Evolutionary conservation across 2,329 filamentous ascomycete species (phyloP), one percentile per base, ranked within the genome.

Genomic region (Neoarthrinium moseri): DNA sequence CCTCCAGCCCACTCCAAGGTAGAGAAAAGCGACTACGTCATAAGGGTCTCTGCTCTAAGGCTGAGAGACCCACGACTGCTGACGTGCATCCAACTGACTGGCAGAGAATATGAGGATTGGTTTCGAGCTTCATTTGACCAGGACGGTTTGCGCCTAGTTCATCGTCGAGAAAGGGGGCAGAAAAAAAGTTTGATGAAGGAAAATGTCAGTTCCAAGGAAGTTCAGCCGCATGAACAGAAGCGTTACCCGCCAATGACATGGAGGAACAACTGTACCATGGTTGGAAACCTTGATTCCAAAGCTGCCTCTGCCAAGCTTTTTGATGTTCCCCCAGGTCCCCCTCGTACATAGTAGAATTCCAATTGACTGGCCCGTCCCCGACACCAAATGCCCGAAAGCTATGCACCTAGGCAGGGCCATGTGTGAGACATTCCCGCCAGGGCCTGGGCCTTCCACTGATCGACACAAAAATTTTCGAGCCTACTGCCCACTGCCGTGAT

Each of bases 81-180:
- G 7, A 6, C n/a, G 32, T 34, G 18, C 10, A 34, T 26, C 45
- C 6, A 20, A 15, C 45, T 36, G 12, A 13, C 38, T 36, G 40
- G 45, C 35, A 52, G n/a, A n/a, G n/a, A 43, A 46, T 10, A 34
- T 34, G n/a, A 6, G 13, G 18, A 34, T 15, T 15, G n/a, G n/a
- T 17, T 34, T 34, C 18, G 32, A 17, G n/a, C n/a, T 34, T 34
- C 18, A 34, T 11, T 21, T 23, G 10, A 12, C 13, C 12, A 20
- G 17, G 12, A 23, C 22, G 23, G 12, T 22, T 23, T 38, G n/a
- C 15, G 33, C n/a, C 33, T 21, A 22, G 37, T 40, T 40, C 37
- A 23, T 34, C 27, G 22, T 6, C 27, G 27, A 33, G 27, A 43
- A 32, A 34, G 27, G 27, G 27, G 27, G n/a, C 26, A 18, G 27